phyloP scores from a whole-genome alignment of 257 asterid species.

The Ballota nigra region DNA sequence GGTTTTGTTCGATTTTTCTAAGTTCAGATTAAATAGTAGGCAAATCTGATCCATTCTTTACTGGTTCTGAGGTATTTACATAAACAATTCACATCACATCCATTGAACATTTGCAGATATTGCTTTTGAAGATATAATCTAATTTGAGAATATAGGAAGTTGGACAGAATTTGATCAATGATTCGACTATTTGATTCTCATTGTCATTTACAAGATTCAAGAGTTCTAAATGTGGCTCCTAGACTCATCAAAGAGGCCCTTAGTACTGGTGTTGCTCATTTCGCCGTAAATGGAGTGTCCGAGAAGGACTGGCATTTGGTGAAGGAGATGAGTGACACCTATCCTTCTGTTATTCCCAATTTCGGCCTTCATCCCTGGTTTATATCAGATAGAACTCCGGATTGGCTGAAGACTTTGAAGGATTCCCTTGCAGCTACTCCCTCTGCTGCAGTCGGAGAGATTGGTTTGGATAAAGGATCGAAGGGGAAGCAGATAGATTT shows the following conservation, averaged over 20 bases:
- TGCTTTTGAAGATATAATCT: conserved; percentile 2
- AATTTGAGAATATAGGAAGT: background rate
- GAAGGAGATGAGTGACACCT: conserved; percentile 62
- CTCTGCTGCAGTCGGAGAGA: conserved; percentile 92
- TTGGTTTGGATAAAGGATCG: conserved; percentile 93
- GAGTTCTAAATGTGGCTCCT: conserved; percentile 51
- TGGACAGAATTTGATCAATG: conserved; percentile 25
- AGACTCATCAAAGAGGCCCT: conserved; percentile 54
- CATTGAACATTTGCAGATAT: background rate
- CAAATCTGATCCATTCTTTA: background rate
- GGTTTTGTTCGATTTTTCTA: conserved; percentile 1
- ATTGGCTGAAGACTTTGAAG: conserved; percentile 66
- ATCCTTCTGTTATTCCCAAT: conserved; percentile 75
- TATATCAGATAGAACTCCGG: conserved; percentile 60
- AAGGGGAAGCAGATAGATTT: conserved; percentile 66
- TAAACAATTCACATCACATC: background rate
- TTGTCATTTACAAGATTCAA: conserved; percentile 92
- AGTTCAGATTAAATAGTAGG: background rate
- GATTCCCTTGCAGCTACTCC: conserved; percentile 59
- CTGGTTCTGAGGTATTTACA: background rate
- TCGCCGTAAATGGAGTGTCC: conserved; percentile 83
- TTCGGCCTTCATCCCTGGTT: conserved; percentile 93
- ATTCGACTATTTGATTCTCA: conserved; percentile 85
- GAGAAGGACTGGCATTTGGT: conserved; percentile 94
- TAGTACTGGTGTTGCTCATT: conserved; percentile 69